Percentiles rank a stretch among this genome's conserved stretches.
Conservation (phyloP, 495 filamentous ascomycete genomes). For the Penicillium egyptiacum region DNA sequence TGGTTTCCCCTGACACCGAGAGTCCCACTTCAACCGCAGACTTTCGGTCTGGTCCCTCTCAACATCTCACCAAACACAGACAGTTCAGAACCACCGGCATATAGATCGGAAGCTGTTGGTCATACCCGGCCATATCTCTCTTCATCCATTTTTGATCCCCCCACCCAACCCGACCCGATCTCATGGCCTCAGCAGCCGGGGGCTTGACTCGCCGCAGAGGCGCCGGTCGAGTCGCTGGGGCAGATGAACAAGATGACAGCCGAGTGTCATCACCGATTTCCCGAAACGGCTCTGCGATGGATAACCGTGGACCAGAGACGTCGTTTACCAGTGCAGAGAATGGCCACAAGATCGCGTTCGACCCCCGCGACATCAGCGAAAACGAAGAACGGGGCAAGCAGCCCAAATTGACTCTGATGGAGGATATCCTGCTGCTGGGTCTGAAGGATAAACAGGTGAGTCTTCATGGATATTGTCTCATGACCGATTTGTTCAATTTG, state of each 20-base stretch:
- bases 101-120: constrained; percentile 24
- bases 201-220: constrained; percentile 78
- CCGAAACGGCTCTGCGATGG: constrained; percentile 57
- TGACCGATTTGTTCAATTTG: background rate
- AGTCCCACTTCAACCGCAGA: constrained; percentile 32
- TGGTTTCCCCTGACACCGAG: constrained; percentile 37
- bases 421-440: constrained; percentile 91
- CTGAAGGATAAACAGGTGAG: constrained; percentile 97
- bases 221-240: constrained; percentile 59
- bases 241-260: constrained; percentile 61
- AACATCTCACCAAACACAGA: constrained; percentile 19
- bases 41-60: constrained; percentile 34
- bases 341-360: constrained; percentile 98
- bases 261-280: constrained; percentile 69
- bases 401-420: constrained; percentile 97
- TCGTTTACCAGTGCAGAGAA: constrained; percentile 92
- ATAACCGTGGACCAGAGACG: constrained; percentile 74
- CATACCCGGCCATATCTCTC: constrained; percentile 10
- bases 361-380: constrained; percentile 96
- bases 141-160: constrained; percentile 10
- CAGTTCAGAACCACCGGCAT: constrained; percentile 32
- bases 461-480: constrained; percentile 1
- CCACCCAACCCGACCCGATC: constrained; percentile 26
- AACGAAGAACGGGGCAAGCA: constrained; percentile 95
- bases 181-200: constrained; percentile 64